Base-by-base conservation (phyloP, 306 rosid genomes). In the Cucurbita ficifolia region DNA sequence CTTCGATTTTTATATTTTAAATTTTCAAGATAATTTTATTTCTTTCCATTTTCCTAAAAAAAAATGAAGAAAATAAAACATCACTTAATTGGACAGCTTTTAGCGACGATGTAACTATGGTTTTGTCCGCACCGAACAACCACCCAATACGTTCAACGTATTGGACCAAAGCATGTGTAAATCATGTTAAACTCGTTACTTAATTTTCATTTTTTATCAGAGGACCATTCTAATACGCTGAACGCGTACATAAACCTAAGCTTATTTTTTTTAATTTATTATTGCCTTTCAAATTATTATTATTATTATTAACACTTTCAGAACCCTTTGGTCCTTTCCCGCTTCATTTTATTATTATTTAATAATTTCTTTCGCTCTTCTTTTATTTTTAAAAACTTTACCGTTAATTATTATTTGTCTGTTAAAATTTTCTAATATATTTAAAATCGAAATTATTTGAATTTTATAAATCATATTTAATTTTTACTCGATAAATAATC, bases 111-210 rank as follows among this genome's bases (percentile, higher is more conserved):
- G 53, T 19, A 13, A 43, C 4, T 38, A 35, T 65, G 33, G 52
- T 18, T 42, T 65, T 42, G 52, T 65, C 72, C 72, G 53, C 72
- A 65, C 72, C 38, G 17, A 19, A 42, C 1, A 6, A 3, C 45
- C 21, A 16, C 68, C 68, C 72, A 3, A 42, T 65, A 21, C 36
- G 38, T 65, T 65, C 52, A 42, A 33, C 51, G 72, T 45, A 65
- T 65, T 43, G 72, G 72, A 65, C 53, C 72, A 43, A 43, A 65
- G 36, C 72, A 65, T 65, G 72, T 65, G 72, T 52, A 65, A 65
- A 65, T 65, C 54, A 43, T 65, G 72, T 43, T 21, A 65, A 65
- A 19, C 72, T 65, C 36, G 10, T 42, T 10, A 1, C 52, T 40
- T 40, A 64, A 19, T 64, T 64, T 19, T n/a, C 35, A 40, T 64